Base-by-base conservation (phyloP, 768 basidiomycete genomes). In the Aureoboletus auriporus region DNA sequence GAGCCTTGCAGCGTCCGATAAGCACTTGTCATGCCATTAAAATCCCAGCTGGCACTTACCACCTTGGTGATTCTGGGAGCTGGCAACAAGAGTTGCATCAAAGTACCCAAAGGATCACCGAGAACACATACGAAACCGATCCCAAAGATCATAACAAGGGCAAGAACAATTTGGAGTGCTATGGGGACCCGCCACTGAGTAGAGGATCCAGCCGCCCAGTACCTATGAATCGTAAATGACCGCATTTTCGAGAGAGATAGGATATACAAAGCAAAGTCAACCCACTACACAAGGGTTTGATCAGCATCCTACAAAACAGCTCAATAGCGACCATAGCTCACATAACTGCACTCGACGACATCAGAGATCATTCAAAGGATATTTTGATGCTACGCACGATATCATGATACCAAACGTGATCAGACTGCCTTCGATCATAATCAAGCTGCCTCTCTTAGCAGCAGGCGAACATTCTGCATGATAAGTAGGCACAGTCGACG, bases 401-500 rank as follows among this genome's bases (percentile, higher is more conserved):
- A 83, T 64, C 75, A 78, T 80, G 58, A 84, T 75, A 39, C 83
- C 83, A 58, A 79, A 79, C 0, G 79, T 79, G 53, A 83, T 83
- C 14, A 82, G 64, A 59, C 75, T 78, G 4, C 83, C 83, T 62
- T 83, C 80, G 44, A 84, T 74, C 75, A 82, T 80, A 45, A 85
- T 81, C 48, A 83, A 67, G 47, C 77, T 76, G 17, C 84, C 83
- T 41, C 84, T 69, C 47, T 71, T 71, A 28, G 79, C 71, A 5
- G 81, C 76, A 5, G 79, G 74, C 2, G 83, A 82, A 57, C 81
- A 83, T 63, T 86, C 84, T 0, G 81, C 78, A 49, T 83, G 81
- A 58, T 83, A 86, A 9, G 74, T 71, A 3, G 83, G 82, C 0
- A 83, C 77, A 13, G 82, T 83, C 3, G 82, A 83, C 4, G 83